These are phyloP conservation scores for Amylocystis lapponica DNA, from an alignment of 768 basidiomycete genomes.

Conservation along the genomic window DNA sequence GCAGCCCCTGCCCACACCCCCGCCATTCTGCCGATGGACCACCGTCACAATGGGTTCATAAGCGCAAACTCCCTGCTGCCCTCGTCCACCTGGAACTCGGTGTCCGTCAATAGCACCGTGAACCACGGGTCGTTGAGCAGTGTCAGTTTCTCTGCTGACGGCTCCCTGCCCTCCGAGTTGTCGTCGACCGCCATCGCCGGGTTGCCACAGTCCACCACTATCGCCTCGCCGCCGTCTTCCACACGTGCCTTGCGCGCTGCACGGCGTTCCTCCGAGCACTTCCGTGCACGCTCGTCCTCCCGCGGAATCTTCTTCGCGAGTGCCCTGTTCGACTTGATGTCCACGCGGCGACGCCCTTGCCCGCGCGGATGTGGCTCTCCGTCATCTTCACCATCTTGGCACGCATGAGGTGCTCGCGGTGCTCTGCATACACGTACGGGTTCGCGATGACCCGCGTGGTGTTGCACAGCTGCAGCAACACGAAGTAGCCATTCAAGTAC, in stretches of 20 bases:
- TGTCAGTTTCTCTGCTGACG: slow-evolving; percentile 31
- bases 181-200: slow-evolving; percentile 30
- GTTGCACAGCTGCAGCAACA: slow-evolving; percentile 93
- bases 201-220: slow-evolving; percentile 26
- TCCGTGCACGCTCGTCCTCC: slow-evolving; percentile 56
- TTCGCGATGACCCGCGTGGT: slow-evolving; percentile 94
- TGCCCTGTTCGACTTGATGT: slow-evolving; percentile 76
- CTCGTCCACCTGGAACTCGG: slow-evolving; percentile 90
- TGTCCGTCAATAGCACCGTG: slow-evolving; percentile 83
- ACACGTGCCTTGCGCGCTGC: slow-evolving; percentile 38
- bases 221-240: slow-evolving; percentile 37
- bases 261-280: slow-evolving; percentile 38
- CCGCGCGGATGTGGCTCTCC: slow-evolving; percentile 85
- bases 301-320: slow-evolving; percentile 80
- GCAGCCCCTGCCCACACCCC: slow-evolving; percentile 16
- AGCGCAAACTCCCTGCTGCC: slow-evolving; percentile 82
- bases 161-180: slow-evolving; percentile 32
- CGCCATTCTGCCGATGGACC: slow-evolving; percentile 40
- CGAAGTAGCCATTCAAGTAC: slow-evolving; percentile 99
- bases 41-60: slow-evolving; percentile 84
- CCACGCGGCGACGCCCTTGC: slow-evolving; percentile 51
- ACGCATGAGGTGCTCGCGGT: slow-evolving; percentile 81
- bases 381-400: slow-evolving; percentile 92
- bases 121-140: slow-evolving; percentile 87
- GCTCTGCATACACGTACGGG: slow-evolving; percentile 92